Evolutionary conservation across 805 yeast species (phyloP).

Genomic region (Spathaspora gorwiae): DNA sequence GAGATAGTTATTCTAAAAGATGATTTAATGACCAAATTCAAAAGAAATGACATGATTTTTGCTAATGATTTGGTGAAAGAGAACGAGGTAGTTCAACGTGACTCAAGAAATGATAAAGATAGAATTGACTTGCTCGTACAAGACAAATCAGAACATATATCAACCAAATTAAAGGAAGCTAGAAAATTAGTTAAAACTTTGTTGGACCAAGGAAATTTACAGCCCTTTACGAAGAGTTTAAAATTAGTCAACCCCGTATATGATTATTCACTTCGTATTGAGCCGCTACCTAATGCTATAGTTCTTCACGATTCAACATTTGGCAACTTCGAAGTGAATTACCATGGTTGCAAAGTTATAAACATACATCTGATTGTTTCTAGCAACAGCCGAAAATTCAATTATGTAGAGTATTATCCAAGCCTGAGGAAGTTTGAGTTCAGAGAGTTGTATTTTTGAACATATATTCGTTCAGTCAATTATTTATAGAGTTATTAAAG

Average conservation of each 20-base stretch:
- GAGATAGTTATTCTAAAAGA: conserved; percentile 76
- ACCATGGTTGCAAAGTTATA: conserved; percentile 75
- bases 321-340: conserved; percentile 68
- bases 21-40: conserved; percentile 64
- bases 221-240: conserved; percentile 64
- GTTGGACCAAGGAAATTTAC: conserved; percentile 80
- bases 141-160: conserved; percentile 16
- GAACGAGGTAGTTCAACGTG: conserved; percentile 13
- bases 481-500: no score
- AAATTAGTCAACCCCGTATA: conserved; percentile 67
- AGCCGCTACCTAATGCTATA: conserved; percentile 69
- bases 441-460: conserved; percentile 11
- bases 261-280: conserved; percentile 63
- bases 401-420: conserved; percentile 73
- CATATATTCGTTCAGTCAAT: no score
- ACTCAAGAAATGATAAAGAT: conserved; percentile 11
- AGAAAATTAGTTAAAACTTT: conserved; percentile 73
- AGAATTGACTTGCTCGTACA: conserved; percentile 8
- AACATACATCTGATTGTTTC: conserved; percentile 60
- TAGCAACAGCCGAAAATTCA: conserved; percentile 35
- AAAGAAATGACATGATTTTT: conserved; percentile 63
- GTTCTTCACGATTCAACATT: conserved; percentile 69
- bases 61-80: conserved; percentile 31
- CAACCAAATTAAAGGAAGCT: conserved; percentile 53
- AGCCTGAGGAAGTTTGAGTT: conserved; percentile 41